Base-by-base conservation (phyloP, 305 asterid species). In the Lippia alba region DNA sequence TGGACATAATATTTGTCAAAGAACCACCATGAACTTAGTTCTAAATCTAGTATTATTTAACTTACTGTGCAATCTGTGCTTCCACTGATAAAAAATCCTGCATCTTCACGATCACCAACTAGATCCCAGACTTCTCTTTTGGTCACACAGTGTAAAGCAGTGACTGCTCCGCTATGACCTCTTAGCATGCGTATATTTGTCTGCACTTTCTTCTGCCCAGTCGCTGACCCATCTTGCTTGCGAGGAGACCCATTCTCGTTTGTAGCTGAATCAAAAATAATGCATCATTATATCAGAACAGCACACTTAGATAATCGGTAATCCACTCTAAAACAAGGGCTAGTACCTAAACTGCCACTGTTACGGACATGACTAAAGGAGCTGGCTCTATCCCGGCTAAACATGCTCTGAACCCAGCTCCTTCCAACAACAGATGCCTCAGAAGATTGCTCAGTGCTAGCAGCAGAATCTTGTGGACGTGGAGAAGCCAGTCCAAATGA, bases 381-480 rank as follows among this genome's bases (percentile, higher is more conserved):
- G 82, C 80, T 81, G 70, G 94, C 81, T 79, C 91, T 84, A 62
- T 92, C 98, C 78, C 94, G 81, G 83, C 94, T 92, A 82, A 92
- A 92, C 98, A 92, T 92, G 89, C 98, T 92, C 78, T 92, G 98
- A 24, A 92, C 98, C 98, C 98, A 90, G 83, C 97, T 92, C 81
- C 98, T 86, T 76, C 98, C 98, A 61, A 83, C 86, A 72, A 79
- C 96, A 74, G 96, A 80, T 65, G 87, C 98, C 85, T 92, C 98
- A 55, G 96, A 80, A 45, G 92, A 86, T 79, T 85, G 92, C 62
- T 90, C 87, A 49, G 80, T 69, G 80, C 78, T 89, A 74, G 77
- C 80, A 11, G 81, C 82, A 68, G 85, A 76, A 81, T 86, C 96
- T 80, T 88, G 92, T 65, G 93, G 87, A 56, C 91, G 92, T 69